These are phyloP conservation scores for Penicillium arizonense DNA, from an alignment of 495 filamentous ascomycete species.

Conservation along the genomic window DNA sequence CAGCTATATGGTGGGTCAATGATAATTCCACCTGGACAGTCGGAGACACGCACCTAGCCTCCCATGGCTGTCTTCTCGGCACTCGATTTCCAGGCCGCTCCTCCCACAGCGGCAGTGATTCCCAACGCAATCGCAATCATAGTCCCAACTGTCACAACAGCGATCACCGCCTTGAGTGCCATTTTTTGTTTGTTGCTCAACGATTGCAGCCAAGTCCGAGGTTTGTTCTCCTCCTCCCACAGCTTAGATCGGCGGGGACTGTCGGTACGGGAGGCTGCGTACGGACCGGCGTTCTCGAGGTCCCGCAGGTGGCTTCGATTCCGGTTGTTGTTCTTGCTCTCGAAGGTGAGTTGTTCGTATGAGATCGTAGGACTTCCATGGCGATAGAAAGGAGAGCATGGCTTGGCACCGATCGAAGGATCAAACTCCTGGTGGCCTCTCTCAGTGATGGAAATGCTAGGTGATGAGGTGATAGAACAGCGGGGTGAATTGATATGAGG, in stretches of 20 bases:
- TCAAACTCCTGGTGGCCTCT: conserved; percentile 35
- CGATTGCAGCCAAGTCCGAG: conserved; percentile 31
- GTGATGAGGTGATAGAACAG: conserved; percentile 20
- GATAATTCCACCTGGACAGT: not conserved
- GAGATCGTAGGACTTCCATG: conserved; percentile 50
- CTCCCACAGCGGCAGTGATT: conserved; percentile 59
- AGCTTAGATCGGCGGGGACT: conserved; percentile 38
- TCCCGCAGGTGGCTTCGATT: conserved; percentile 23
- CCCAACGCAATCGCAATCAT: conserved; percentile 63
- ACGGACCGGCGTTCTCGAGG: conserved; percentile 28
- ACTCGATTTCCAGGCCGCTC: conserved; percentile 51
- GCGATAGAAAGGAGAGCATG: conserved; percentile 60
- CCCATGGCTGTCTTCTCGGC: conserved; percentile 26
- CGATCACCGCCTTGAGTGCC: conserved; percentile 51
- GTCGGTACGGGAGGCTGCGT: conserved; percentile 12
- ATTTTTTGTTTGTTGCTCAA: conserved; percentile 52
- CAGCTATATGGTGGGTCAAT: not conserved
- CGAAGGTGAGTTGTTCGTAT: conserved; percentile 41
- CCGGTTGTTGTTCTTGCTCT: conserved; percentile 31
- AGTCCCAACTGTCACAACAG: conserved; percentile 53
- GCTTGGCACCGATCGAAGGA: conserved; percentile 43
- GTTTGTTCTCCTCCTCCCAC: conserved; percentile 37
- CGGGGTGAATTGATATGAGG: conserved; percentile 11
- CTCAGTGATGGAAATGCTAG: conserved; percentile 1
- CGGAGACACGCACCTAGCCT: conserved; percentile 5